A percentile compares a stretch with the other conserved stretches of the same genome.
Evolutionary conservation across 768 basidiomycete genomes (phyloP).

Genomic region (Lactifluus hygrophoroides): DNA sequence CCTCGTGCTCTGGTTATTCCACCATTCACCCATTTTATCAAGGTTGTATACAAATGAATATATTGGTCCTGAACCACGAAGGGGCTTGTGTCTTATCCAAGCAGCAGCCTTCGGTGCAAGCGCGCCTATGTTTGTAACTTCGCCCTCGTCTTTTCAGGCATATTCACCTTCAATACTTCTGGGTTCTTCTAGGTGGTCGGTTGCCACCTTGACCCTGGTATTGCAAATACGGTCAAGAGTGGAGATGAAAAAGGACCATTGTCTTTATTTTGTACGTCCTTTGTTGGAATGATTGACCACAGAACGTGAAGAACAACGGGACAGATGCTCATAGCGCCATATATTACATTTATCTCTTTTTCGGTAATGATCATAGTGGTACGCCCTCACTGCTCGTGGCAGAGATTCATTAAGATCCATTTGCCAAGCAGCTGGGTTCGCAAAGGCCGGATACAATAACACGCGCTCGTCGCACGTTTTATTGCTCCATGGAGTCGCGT

Average conservation of each 20-base stretch:
- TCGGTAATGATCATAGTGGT: background rate
- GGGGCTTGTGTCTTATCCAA: constrained; percentile 3
- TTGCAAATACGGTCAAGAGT: constrained; percentile 2
- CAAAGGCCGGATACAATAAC: background rate
- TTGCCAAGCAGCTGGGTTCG: background rate
- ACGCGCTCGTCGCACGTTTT: constrained; percentile 1
- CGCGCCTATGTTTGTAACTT: constrained; percentile 1
- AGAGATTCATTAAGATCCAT: background rate
- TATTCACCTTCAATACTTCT: background rate
- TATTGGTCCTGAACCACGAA: constrained; percentile 9
- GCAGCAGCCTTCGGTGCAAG: constrained; percentile 8
- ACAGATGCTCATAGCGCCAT: constrained; percentile 5
- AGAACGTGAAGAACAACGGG: background rate
- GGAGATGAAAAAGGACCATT: background rate
- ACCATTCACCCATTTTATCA: background rate
- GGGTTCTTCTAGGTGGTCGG: background rate
- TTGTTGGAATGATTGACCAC: background rate
- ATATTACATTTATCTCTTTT: background rate
- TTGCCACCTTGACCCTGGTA: constrained; percentile 1
- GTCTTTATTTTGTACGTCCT: background rate
- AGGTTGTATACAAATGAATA: constrained; percentile 12
- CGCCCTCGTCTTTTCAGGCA: background rate
- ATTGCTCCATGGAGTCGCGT: constrained; percentile 4
- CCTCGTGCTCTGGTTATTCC: background rate
- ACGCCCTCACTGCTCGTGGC: background rate